Percentiles rank a stretch among this genome's conserved stretches.
Evolutionary conservation across 768 basidiomycete species (phyloP).

Genomic region (Cystofilobasidium capitatum): DNA sequence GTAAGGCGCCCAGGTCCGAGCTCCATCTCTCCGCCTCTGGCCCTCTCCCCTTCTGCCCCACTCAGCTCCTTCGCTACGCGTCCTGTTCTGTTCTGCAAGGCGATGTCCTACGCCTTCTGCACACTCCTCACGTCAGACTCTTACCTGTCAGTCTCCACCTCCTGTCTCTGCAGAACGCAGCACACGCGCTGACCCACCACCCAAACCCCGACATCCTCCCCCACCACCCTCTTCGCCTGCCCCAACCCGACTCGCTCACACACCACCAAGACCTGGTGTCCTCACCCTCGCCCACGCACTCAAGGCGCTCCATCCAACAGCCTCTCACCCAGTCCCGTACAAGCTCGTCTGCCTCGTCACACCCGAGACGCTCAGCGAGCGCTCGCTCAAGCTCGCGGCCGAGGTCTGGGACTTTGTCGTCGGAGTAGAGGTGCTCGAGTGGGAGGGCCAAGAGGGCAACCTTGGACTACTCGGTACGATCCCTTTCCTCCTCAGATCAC

Average conservation of each 20-base stretch:
- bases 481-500: not conserved
- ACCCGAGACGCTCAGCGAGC: slow-evolving; percentile 81
- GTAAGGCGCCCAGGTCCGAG: too few species aligned
- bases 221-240: not conserved
- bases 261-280: slow-evolving; percentile 55
- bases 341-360: slow-evolving; percentile 83
- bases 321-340: slow-evolving; percentile 56
- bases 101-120: slow-evolving; percentile 44
- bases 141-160: slow-evolving; percentile 50
- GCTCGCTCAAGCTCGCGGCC: slow-evolving; percentile 66
- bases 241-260: not conserved
- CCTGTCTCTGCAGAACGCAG: not conserved
- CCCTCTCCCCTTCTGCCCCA: too few species aligned
- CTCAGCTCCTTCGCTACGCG: too few species aligned
- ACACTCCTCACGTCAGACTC: slow-evolving; percentile 84
- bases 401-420: slow-evolving; percentile 73
- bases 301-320: slow-evolving; percentile 60
- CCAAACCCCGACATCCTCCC: not conserved
- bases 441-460: slow-evolving; percentile 52
- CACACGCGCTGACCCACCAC: not conserved
- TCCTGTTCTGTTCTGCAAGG: too few species aligned
- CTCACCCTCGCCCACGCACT: slow-evolving; percentile 77
- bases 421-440: slow-evolving; percentile 78
- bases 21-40: too few species aligned
- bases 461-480: slow-evolving; percentile 68